phyloP scores from a whole-genome alignment of 805 yeast species.

The Wickerhamiella parazyma region DNA sequence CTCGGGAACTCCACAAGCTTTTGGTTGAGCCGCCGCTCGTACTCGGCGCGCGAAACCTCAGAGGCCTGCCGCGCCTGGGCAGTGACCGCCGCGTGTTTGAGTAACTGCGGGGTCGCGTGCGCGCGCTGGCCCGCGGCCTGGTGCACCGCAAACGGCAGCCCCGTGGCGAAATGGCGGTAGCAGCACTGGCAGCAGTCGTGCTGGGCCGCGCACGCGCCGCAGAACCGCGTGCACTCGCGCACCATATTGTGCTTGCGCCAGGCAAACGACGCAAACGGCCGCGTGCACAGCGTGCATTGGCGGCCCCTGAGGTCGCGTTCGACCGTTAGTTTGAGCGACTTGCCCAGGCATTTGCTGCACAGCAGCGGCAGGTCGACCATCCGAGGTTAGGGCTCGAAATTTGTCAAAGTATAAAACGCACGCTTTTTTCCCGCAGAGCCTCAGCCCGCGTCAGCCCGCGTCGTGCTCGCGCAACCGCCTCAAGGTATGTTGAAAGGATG shows the following conservation, averaged over 20 bases:
- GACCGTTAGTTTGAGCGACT: slow-evolving; percentile 53
- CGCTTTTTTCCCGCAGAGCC: neutral
- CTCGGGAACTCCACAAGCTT: no score
- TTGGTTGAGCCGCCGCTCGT: neutral
- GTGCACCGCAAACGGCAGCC: slow-evolving; percentile 64
- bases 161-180: slow-evolving; percentile 65
- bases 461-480: no score
- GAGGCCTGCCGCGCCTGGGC: neutral
- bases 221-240: slow-evolving; percentile 50
- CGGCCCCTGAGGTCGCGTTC: slow-evolving; percentile 55
- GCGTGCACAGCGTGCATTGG: slow-evolving; percentile 74
- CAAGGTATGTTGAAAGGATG: slow-evolving; percentile 27
- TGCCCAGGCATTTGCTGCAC: slow-evolving; percentile 64
- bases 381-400: neutral
- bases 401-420: neutral
- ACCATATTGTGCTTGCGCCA: slow-evolving; percentile 46
- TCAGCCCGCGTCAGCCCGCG: neutral
- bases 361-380: slow-evolving; percentile 33
- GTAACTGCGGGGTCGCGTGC: slow-evolving; percentile 4
- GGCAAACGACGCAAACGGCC: slow-evolving; percentile 69
- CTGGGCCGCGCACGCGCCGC: slow-evolving; percentile 65
- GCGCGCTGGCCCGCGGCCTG: slow-evolving; percentile 44
- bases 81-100: slow-evolving; percentile 3
- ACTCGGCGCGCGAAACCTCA: neutral
- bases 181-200: slow-evolving; percentile 83